Evolutionary conservation across 495 filamentous ascomycete species (phyloP).

Genomic region (Xylaria bambusicola): DNA sequence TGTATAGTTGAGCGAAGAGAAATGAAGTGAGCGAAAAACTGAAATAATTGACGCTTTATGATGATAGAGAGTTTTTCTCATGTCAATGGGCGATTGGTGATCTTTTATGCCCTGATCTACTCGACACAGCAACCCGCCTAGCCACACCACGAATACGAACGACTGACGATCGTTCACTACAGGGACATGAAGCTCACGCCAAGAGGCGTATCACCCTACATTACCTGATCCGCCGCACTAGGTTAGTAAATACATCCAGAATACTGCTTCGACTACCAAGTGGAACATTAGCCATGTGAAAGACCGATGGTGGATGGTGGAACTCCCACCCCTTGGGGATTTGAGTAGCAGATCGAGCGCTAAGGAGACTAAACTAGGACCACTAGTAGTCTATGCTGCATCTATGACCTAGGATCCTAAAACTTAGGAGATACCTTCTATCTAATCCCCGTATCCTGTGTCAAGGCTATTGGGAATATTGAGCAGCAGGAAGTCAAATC

Average conservation of each 20-base stretch:
- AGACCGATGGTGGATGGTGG: background rate
- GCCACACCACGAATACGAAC: slow-evolving; percentile 10
- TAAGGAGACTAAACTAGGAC: background rate
- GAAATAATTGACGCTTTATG: slow-evolving; percentile 35
- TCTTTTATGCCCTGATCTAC: slow-evolving; percentile 32
- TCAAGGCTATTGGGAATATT: no score
- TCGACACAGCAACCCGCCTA: slow-evolving; percentile 26
- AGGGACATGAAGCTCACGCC: slow-evolving; percentile 18
- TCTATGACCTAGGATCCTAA: background rate
- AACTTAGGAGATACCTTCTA: no score
- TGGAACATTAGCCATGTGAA: background rate
- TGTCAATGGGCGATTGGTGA: slow-evolving; percentile 22
- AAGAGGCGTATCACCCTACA: no score
- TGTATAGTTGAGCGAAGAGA: slow-evolving; percentile 18
- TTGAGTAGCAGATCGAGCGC: background rate
- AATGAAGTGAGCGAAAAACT: no score
- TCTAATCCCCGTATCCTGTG: no score
- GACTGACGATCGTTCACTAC: slow-evolving; percentile 15
- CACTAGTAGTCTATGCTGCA: background rate
- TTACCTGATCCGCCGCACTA: no score
- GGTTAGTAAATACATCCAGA: slow-evolving; percentile 22
- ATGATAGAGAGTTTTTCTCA: slow-evolving; percentile 23
- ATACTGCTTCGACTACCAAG: slow-evolving; percentile 22
- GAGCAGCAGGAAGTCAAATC: no score
- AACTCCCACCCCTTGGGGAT: slow-evolving; percentile 3